Base-by-base conservation (phyloP, 768 basidiomycete genomes). In the Mycena metata region DNA sequence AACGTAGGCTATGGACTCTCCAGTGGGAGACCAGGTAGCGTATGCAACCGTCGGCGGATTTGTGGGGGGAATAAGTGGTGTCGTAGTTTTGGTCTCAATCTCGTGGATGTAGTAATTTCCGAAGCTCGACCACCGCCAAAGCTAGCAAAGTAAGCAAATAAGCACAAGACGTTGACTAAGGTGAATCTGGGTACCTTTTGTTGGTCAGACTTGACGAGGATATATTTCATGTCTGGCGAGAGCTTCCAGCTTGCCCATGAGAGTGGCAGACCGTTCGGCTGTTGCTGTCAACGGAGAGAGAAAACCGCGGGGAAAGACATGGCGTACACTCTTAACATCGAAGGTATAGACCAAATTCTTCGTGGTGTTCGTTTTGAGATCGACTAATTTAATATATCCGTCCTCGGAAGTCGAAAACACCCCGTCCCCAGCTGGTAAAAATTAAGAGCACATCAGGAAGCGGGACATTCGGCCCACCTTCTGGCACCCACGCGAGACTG, bases 61-160 rank as follows among this genome's bases (percentile, higher is more conserved):
- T 16, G 89, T 83, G 0, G 92, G 92, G 1, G 89, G 82, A 65
- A 89, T 83, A 49, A 99, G 83, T 1, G 95, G 90, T 66, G 86
- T 85, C 1, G 96, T 96, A 19, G 75, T 75, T 67, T 90, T 88
- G 10, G 89, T 85, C 26, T 83, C 86, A 46, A 98, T 83, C 72
- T 90, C 86, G 80, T 98, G 92, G n/a, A 99, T 85, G 78, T 95
- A 97, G 77, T 96, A 99, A 78, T 96, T 98, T 19, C 93, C 92
- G 75, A 91, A 91, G 63, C 89, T 90, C 8, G 96, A 98, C 78
- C 92, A 87, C 51, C 98, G 90, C 98, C 98, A 99, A 91, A 96
- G 94, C 91, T 96, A 62, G 57, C 55, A 10, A 39, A n/a, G 33
- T 73, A 61, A 60, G 75, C 15, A 39, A n/a, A 26, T 73, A 61